A percentile compares a stretch with the other conserved stretches of the same genome.
Conservation (phyloP, 2,329 filamentous ascomycete genomes). For the Arthrobotrys entomopaga region DNA sequence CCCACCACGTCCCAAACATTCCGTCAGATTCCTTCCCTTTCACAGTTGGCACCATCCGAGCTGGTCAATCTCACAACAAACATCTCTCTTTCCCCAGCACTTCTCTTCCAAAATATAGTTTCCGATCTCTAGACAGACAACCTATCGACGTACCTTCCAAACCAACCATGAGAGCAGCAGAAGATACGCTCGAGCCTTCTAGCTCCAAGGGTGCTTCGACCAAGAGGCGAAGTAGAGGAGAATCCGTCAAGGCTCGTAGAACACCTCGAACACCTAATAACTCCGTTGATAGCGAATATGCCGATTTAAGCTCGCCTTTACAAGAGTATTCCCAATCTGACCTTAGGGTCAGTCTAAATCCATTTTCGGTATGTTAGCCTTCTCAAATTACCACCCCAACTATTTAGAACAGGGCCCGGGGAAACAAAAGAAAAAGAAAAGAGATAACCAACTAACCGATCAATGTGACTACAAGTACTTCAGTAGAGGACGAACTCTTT, state of each 20-base stretch:
- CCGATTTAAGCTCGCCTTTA: background rate
- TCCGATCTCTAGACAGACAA: conserved; percentile 29
- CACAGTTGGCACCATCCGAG: conserved; percentile 2
- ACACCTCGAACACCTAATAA: too few species aligned
- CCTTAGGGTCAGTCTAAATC: background rate
- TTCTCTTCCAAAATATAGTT: conserved; percentile 34
- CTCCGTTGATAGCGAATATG: background rate
- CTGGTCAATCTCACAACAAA: background rate
- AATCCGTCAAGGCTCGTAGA: too few species aligned
- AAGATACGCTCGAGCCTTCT: too few species aligned
- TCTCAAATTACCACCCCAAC: background rate
- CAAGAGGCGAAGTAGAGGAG: too few species aligned
- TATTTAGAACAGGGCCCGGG: too few species aligned
- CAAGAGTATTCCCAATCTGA: background rate
- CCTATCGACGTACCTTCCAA: conserved; percentile 17
- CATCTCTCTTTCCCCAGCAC: background rate
- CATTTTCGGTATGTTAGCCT: background rate
- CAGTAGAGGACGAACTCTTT: too few species aligned
- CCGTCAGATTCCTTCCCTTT: conserved; percentile 44
- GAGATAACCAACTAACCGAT: too few species aligned
- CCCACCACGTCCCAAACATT: conserved; percentile 16
- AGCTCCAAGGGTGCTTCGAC: too few species aligned
- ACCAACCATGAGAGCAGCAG: too few species aligned
- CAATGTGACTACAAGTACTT: too few species aligned
- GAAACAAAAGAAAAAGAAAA: too few species aligned